Base-by-base conservation (phyloP, 140 eudicot species). In the Senecio squalidus region DNA sequence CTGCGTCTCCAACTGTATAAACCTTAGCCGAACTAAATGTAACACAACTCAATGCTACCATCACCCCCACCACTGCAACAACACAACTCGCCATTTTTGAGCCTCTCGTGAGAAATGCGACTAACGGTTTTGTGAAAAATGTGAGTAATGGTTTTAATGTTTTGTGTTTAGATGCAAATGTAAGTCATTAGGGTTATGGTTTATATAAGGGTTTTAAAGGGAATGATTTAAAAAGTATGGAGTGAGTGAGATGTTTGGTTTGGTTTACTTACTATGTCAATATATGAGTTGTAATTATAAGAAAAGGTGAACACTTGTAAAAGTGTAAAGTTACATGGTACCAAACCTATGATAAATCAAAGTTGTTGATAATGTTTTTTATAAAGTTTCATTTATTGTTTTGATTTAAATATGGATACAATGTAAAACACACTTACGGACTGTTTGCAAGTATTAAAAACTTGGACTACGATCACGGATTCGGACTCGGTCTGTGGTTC, bases 1-100 rank as follows among this genome's bases (percentile, higher is more conserved):
- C 52, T 6, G 82, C 0, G 74, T 80, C 97, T 10, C 97, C 97
- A 36, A 89, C 97, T 0, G 81, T 85, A 47, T 89, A 80, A 25
- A 63, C 84, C 20, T 78, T 70, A 14, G 86, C 86, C 3, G 55
- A 53, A 27, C 79, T 16, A 62, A 48, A 60, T 41, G 70, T 63
- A 10, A 30, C 27, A 49, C 27, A 52, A 21, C 67, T 38, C 4
- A 70, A 9, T 17, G 68, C 48, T 26, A 72, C 21, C 43, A 79
- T 38, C 53, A 79, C 44, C 31, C 57, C 33, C 62, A 65, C 29
- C 21, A 68, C 24, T 33, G 23, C 50, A 25, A 53, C 45, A 39
- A 28, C 13, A 48, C 34, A 62, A 17, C 10, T 76, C 45, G 80
- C 74, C 85, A 76, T 76, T 17, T 60, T 22, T 28, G 26, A 43